Evolutionary conservation across 139 green algal genomes (phyloP), one percentile per base, ranked within the genome.

Genomic region (Chlorella vulgaris): DNA sequence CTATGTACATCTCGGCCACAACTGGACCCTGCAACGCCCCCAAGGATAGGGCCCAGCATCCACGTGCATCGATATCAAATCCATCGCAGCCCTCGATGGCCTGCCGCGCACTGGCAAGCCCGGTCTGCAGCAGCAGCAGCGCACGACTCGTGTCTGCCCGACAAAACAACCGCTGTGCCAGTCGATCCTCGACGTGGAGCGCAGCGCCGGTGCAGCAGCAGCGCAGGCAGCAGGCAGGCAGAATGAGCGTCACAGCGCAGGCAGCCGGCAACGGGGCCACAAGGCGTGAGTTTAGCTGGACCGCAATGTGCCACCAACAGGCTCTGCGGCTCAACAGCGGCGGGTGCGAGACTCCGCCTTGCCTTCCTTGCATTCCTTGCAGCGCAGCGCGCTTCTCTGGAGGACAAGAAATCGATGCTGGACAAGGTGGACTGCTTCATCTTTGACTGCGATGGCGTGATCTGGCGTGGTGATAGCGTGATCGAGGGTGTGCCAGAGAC

Each of bases 361-460:
- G 8, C 2, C 8, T 33, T 26, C n/a, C 29, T 51, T 53, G 19
- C 68, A 39, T 3, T 69, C n/a, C 42, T 33, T 81, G 79, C 81
- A 89, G 85, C 78, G 21, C 69, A 62, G 35, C 82, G 85, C 36
- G 94, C 94, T 18, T 89, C 71, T 35, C 65, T 92, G 42, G 74
- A 90, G 1, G 92, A 97, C 74, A 96, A 95, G 86, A 68, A 87
- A 24, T 80, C 82, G 7, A 86, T 99, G 1, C 83, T 99, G 22
- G 89, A 97, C 53, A 95, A 91, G 58, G 93, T 97, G 35, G 86
- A 99, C 76, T 97, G 90, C 86, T 99, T 99, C 88, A 98, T 99
- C 76, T 99, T 99, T 78, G 97, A 99, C 87, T 99, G 97, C 87
- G 97, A 99, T 86, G 97, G 96, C 36, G 97, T 99, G 15, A 97